Percentiles rank a stretch among this genome's conserved stretches.
Conservation (phyloP, 2,329 filamentous ascomycete species). For the Trichoderma sp. region DNA sequence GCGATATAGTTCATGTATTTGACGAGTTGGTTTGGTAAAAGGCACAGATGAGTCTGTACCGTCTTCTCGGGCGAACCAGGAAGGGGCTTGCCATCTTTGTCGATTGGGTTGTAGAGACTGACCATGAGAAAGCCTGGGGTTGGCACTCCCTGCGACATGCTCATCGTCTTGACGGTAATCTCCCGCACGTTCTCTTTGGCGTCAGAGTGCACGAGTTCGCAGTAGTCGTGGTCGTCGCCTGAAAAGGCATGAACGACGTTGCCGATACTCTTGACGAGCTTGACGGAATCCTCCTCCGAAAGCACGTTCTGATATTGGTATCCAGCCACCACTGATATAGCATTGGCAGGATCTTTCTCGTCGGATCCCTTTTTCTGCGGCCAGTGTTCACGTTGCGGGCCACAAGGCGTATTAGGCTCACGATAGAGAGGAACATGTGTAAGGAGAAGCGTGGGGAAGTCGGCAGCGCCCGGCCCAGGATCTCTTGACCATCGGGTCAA, state of each 20-base stretch:
- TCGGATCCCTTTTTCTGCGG: constrained; percentile 65
- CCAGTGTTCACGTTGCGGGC: constrained; percentile 79
- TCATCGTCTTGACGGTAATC: constrained; percentile 93
- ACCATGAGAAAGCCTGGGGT: constrained; percentile 83
- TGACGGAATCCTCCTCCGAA: constrained; percentile 69
- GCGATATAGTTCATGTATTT: constrained; percentile 78
- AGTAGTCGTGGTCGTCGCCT: constrained; percentile 97
- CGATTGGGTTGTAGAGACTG: constrained; percentile 89
- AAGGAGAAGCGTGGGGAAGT: constrained; percentile 84
- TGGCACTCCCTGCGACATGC: constrained; percentile 93
- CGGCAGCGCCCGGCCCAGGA: constrained; percentile 46
- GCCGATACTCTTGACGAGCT: constrained; percentile 73
- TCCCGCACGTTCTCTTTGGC: constrained; percentile 67
- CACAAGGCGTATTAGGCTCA: constrained; percentile 78
- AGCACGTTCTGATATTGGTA: constrained; percentile 98
- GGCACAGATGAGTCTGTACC: constrained; percentile 83
- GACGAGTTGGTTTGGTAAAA: constrained; percentile 82
- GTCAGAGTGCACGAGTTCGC: constrained; percentile 76
- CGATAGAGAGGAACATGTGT: constrained; percentile 90
- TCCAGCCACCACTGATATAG: constrained; percentile 72
- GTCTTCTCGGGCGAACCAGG: constrained; percentile 52
- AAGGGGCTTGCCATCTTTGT: constrained; percentile 53
- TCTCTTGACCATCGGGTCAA: constrained; percentile 34
- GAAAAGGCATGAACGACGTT: constrained; percentile 86
- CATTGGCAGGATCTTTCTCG: constrained; percentile 69